These are phyloP conservation scores for Coleophoma eucalyptorum DNA, from an alignment of 2,329 filamentous ascomycete species.

Conservation along the genomic window DNA sequence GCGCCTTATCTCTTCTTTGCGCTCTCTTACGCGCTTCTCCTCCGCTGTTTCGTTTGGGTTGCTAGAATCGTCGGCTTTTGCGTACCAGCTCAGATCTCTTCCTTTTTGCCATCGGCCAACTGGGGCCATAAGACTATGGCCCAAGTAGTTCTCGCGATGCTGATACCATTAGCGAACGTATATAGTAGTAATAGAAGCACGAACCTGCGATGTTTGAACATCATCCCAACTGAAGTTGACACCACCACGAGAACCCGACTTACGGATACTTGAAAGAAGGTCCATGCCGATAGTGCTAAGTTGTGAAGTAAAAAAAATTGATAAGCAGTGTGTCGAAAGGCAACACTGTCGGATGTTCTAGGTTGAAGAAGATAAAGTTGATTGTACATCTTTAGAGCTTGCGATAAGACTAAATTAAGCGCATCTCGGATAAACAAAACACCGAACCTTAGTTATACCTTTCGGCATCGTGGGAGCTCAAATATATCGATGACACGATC, in stretches of 20 bases:
- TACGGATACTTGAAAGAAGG: slow-evolving; percentile 86
- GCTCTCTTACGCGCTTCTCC: slow-evolving; percentile 54
- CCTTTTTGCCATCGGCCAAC: slow-evolving; percentile 72
- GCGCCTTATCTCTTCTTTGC: slow-evolving; percentile 72
- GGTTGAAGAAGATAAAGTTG: too few species aligned
- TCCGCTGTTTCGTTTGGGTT: slow-evolving; percentile 55
- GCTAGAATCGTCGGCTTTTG: slow-evolving; percentile 49
- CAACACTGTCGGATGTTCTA: too few species aligned
- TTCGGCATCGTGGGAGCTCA: too few species aligned
- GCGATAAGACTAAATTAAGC: too few species aligned
- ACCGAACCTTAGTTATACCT: too few species aligned
- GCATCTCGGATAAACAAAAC: too few species aligned
- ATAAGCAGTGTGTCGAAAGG: too few species aligned
- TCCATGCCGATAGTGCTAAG: slow-evolving; percentile 59
- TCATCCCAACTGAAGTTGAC: slow-evolving; percentile 97
- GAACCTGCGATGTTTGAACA: slow-evolving; percentile 64
- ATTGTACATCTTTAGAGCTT: too few species aligned
- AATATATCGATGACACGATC: too few species aligned
- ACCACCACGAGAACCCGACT: slow-evolving; percentile 85
- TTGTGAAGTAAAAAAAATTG: too few species aligned
- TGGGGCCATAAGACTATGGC: slow-evolving; percentile 70
- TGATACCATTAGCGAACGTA: slow-evolving; percentile 24
- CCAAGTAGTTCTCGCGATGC: slow-evolving; percentile 83
- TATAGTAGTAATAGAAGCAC: background rate
- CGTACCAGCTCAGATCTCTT: slow-evolving; percentile 60